These are phyloP conservation scores for Crithidia expoeki DNA, from an alignment of 208 protist species.

Conservation along the genomic window DNA sequence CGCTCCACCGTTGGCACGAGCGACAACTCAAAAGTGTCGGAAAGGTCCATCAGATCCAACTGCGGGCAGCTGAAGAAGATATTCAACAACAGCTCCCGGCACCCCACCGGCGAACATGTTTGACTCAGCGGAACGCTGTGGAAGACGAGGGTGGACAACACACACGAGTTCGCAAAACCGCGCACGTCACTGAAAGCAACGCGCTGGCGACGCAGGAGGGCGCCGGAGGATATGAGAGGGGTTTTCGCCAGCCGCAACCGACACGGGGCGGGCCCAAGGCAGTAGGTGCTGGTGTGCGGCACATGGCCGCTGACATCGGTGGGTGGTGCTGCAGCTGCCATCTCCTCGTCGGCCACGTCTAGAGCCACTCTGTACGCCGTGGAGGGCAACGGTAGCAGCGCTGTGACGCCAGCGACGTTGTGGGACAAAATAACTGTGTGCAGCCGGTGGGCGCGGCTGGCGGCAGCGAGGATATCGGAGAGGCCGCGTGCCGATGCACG, in stretches of 20 bases:
- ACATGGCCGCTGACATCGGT: background rate
- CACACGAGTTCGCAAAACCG: conserved; percentile 35
- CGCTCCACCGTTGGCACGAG: conserved; percentile 39
- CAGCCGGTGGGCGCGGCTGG: conserved; percentile 61
- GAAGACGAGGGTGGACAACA: conserved; percentile 47
- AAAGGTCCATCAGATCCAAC: conserved; percentile 59
- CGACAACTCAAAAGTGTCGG: conserved; percentile 52
- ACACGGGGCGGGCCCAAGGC: background rate
- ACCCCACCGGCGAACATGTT: conserved; percentile 58
- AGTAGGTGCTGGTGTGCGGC: background rate
- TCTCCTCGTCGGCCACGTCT: conserved; percentile 3
- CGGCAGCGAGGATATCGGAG: conserved; percentile 63
- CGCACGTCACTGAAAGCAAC: conserved; percentile 31
- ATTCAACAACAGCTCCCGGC: conserved; percentile 75
- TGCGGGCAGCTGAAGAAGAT: conserved; percentile 71
- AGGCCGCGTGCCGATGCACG: conserved; percentile 62
- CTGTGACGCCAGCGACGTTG: conserved; percentile 42
- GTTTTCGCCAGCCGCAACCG: conserved; percentile 24
- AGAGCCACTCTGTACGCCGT: conserved; percentile 14
- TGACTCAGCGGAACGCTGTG: conserved; percentile 63
- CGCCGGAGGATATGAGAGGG: conserved; percentile 36
- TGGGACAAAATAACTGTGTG: conserved; percentile 42
- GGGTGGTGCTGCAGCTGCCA: background rate
- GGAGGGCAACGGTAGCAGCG: conserved; percentile 30
- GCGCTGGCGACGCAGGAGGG: conserved; percentile 31